A percentile compares a stretch with the other conserved stretches of the same genome.
Conservation (phyloP, 2,329 filamentous ascomycete species). For the Pseudocercospora ulei region DNA sequence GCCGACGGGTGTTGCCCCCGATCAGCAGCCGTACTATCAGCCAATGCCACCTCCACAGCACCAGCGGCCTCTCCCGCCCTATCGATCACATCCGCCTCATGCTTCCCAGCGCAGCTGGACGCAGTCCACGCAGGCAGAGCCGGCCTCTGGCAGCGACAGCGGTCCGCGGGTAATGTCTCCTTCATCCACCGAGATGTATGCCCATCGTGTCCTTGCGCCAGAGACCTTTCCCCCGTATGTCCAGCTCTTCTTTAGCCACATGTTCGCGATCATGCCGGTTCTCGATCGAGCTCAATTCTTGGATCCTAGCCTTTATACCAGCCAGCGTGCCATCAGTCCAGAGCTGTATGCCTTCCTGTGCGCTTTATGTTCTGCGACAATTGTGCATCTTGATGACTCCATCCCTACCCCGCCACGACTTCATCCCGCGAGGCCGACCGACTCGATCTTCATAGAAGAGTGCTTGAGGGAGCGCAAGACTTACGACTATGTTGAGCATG, state of each 20-base stretch:
- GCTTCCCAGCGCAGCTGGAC: conserved; percentile 20
- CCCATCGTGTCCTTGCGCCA: conserved; percentile 22
- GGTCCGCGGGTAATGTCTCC: conserved; percentile 21
- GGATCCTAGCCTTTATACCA: conserved; percentile 27
- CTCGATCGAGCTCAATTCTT: conserved; percentile 31
- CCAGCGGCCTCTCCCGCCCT: conserved; percentile 12
- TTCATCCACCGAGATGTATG: conserved; percentile 19
- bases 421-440: conserved; percentile 23
- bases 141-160: conserved; percentile 22
- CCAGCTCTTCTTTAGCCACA: conserved; percentile 33
- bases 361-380: conserved; percentile 31
- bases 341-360: conserved; percentile 33
- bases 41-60: conserved; percentile 19
- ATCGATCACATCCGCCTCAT: conserved; percentile 11
- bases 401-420: conserved; percentile 27
- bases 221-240: conserved; percentile 32
- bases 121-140: conserved; percentile 15
- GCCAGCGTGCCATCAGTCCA: conserved; percentile 20
- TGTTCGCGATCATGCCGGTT: conserved; percentile 35
- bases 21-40: conserved; percentile 22
- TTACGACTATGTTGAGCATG: conserved; percentile 30
- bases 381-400: conserved; percentile 33
- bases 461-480: conserved; percentile 30
- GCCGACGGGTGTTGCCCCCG: conserved; percentile 23
- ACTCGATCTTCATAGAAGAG: conserved; percentile 33